A percentile compares a stretch with the other conserved stretches of the same genome.
Evolutionary conservation across 2,329 filamentous ascomycete genomes (phyloP).

Genomic region (Nannizzia gypsea): DNA sequence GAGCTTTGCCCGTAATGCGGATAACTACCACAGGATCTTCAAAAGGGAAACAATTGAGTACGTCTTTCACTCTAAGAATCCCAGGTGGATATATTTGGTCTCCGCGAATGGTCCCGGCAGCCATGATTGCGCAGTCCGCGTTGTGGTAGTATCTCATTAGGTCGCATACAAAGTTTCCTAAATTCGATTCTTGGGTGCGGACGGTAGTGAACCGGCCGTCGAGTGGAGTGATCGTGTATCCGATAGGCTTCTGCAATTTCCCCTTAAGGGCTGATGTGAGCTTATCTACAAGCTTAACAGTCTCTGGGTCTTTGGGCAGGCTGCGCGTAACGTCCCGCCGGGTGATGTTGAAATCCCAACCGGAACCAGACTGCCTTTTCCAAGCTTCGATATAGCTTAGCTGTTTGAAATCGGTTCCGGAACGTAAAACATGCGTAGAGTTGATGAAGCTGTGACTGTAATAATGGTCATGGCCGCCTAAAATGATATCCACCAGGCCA

Average conservation of each 20-base stretch:
- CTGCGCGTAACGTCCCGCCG: constrained; percentile 60
- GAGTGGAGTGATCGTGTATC: constrained; percentile 69
- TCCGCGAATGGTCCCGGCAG: constrained; percentile 71
- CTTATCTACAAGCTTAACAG: constrained; percentile 51
- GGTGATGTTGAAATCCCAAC: constrained; percentile 69
- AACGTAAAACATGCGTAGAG: constrained; percentile 71
- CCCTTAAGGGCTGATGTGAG: constrained; percentile 62
- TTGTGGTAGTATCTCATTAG: constrained; percentile 75
- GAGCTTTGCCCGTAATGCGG: constrained; percentile 55
- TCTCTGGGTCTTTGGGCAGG: constrained; percentile 52
- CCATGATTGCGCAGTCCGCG: constrained; percentile 75
- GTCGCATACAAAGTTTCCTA: constrained; percentile 85
- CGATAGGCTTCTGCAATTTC: constrained; percentile 70
- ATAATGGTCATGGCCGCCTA: constrained; percentile 84
- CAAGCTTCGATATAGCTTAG: constrained; percentile 76
- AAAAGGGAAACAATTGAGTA: constrained; percentile 85
- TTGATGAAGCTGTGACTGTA: constrained; percentile 69
- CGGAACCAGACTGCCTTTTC: constrained; percentile 38
- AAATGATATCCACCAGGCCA: constrained; percentile 69
- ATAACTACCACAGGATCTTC: constrained; percentile 80
- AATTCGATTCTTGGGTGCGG: constrained; percentile 62
- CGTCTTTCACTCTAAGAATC: constrained; percentile 62
- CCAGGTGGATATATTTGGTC: constrained; percentile 83
- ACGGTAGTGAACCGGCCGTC: constrained; percentile 82
- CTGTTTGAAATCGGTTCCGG: constrained; percentile 85